phyloP scores from a whole-genome alignment of 345 rosid species.

The Clausena lansium region DNA sequence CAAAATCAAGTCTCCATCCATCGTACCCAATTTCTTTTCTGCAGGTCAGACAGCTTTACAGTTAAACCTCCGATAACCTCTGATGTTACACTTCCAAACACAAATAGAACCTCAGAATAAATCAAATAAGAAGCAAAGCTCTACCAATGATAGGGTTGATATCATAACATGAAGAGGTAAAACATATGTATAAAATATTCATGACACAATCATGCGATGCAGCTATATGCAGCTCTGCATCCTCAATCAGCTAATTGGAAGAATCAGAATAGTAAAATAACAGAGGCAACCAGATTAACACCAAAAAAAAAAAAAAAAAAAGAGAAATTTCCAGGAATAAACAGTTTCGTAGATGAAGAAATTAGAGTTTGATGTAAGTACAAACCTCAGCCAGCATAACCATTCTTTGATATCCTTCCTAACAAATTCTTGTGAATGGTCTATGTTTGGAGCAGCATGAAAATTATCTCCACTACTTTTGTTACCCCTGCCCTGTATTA shows the following conservation, averaged over 20 bases:
- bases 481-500: conserved; percentile 87
- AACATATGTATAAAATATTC: background rate
- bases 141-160: background rate
- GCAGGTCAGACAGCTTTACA: conserved; percentile 26
- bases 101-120: background rate
- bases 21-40: conserved; percentile 95
- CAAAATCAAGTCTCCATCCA: conserved; percentile 99
- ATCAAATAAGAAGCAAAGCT: background rate
- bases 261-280: conserved; percentile 3
- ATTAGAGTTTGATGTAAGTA: background rate
- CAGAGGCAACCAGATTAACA: background rate
- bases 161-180: background rate
- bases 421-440: conserved; percentile 96
- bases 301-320: too few species aligned
- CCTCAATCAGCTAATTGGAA: background rate
- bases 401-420: conserved; percentile 92
- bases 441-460: conserved; percentile 99
- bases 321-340: background rate
- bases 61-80: background rate
- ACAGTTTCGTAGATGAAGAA: background rate
- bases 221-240: background rate
- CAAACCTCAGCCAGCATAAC: conserved; percentile 89
- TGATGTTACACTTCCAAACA: background rate
- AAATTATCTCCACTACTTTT: conserved; percentile 97
- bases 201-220: background rate